phyloP scores from a whole-genome alignment of 495 filamentous ascomycete species.

The Recurvomyces mirabilis region DNA sequence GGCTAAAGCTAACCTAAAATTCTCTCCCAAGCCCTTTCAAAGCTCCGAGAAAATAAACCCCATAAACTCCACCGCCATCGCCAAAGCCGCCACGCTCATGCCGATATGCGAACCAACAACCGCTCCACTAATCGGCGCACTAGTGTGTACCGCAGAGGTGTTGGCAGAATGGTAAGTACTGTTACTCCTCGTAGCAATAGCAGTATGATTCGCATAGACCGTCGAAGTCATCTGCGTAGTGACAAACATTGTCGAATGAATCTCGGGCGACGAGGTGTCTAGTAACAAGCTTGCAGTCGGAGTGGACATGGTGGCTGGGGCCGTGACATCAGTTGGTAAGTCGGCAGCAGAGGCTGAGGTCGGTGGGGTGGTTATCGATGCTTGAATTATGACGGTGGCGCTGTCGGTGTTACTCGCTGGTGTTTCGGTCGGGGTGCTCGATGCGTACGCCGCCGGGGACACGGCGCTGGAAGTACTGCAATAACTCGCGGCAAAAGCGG shows the following conservation, averaged over 20 bases:
- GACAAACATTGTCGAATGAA: background rate
- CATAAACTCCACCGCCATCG: slow-evolving; percentile 7
- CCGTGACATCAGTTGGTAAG: background rate
- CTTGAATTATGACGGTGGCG: background rate
- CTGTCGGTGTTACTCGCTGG: background rate
- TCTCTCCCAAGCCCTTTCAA: background rate
- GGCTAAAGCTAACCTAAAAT: no score
- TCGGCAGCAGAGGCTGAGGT: background rate
- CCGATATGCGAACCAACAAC: background rate
- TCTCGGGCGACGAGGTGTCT: background rate
- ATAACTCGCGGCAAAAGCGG: slow-evolving; percentile 12
- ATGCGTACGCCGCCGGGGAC: background rate
- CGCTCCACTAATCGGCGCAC: background rate
- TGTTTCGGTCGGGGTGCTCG: background rate
- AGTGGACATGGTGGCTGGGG: background rate
- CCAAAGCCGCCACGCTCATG: background rate
- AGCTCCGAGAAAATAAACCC: slow-evolving; percentile 14
- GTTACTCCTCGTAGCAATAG: background rate
- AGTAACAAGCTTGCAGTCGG: background rate
- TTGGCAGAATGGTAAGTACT: background rate
- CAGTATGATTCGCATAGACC: background rate
- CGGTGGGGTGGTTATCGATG: background rate
- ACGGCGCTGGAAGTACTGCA: slow-evolving; percentile 7
- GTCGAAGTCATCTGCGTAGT: background rate
- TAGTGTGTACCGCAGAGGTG: background rate